Evolutionary conservation across 148 eudicot species (phyloP).

Genomic region (Linanthus parryae): DNA sequence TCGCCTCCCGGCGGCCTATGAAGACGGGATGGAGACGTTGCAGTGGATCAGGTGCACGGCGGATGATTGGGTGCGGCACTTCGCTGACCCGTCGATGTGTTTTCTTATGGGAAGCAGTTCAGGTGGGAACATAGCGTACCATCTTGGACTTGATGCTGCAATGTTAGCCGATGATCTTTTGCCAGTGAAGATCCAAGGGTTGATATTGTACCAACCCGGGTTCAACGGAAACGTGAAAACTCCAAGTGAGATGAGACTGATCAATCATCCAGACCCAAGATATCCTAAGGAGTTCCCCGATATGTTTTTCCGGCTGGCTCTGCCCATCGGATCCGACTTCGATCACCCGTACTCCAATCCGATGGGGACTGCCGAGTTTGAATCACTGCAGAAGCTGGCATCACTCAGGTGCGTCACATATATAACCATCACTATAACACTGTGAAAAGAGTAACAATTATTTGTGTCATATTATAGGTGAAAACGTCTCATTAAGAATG

Average conservation of each 20-base stretch:
- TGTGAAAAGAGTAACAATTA: too few species aligned
- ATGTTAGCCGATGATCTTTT: conserved; percentile 13
- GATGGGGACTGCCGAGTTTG: too few species aligned
- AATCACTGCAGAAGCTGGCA: too few species aligned
- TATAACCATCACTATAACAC: too few species aligned
- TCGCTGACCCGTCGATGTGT: conserved; percentile 40
- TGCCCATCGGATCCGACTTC: conserved; percentile 40
- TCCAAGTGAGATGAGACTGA: conserved; percentile 29
- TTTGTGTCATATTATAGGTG: too few species aligned
- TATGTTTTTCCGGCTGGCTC: conserved; percentile 33
- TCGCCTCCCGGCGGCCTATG: conserved; percentile 65
- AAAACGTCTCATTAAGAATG: too few species aligned
- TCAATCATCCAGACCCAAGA: conserved; percentile 2
- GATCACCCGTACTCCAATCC: conserved; percentile 53
- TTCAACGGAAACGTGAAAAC: conserved; percentile 44
- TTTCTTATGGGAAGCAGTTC: conserved; percentile 48
- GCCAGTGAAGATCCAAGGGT: conserved; percentile 42
- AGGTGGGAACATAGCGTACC: conserved; percentile 53
- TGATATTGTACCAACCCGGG: conserved; percentile 44
- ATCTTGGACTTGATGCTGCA: conserved; percentile 37
- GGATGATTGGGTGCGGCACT: conserved; percentile 38
- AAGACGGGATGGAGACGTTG: conserved; percentile 44
- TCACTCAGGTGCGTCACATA: too few species aligned
- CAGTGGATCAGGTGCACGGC: conserved; percentile 24
- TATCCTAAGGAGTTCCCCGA: too few species aligned